Evolutionary conservation across 2,329 filamentous ascomycete species (phyloP).

Genomic region (Penicillium frequentans): DNA sequence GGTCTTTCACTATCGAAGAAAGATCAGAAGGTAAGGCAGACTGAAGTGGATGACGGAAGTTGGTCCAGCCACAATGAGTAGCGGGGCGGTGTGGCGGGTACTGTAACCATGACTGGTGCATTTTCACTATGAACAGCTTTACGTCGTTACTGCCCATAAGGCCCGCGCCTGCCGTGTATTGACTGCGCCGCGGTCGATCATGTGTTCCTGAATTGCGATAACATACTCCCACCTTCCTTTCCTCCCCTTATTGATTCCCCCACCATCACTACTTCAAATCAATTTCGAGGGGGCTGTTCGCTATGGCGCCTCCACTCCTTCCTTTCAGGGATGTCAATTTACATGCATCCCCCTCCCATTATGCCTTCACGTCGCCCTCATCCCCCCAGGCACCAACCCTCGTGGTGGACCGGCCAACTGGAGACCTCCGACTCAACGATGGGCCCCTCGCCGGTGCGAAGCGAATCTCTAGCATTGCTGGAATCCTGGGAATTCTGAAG

Average conservation of each 20-base stretch:
- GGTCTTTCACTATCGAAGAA: conserved; percentile 4
- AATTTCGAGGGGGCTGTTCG: conserved; percentile 31
- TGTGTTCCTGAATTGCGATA: conserved; percentile 20
- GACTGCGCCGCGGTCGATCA: conserved; percentile 17
- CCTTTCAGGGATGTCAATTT: conserved; percentile 98
- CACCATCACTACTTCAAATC: conserved; percentile 1
- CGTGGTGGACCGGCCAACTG: conserved; percentile 86
- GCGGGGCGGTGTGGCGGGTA: conserved; percentile 27
- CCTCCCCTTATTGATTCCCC: conserved; percentile 5
- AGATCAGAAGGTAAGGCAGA: conserved; percentile 24
- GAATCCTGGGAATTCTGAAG: conserved; percentile 91
- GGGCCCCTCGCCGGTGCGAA: conserved; percentile 72
- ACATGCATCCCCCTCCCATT: conserved; percentile 85
- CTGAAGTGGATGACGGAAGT: conserved; percentile 36
- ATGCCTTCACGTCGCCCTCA: conserved; percentile 95
- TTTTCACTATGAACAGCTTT: background rate
- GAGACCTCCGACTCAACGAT: conserved; percentile 83
- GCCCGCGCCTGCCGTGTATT: conserved; percentile 12
- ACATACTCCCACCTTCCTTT: conserved; percentile 7
- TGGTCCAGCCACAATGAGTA: conserved; percentile 30
- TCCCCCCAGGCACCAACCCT: conserved; percentile 85
- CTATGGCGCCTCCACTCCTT: conserved; percentile 44
- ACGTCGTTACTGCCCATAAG: background rate
- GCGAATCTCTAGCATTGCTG: conserved; percentile 89
- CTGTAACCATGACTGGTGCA: conserved; percentile 7